Evolutionary conservation across 768 basidiomycete genomes (phyloP).

Genomic region (Xanthoconium purpureum): DNA sequence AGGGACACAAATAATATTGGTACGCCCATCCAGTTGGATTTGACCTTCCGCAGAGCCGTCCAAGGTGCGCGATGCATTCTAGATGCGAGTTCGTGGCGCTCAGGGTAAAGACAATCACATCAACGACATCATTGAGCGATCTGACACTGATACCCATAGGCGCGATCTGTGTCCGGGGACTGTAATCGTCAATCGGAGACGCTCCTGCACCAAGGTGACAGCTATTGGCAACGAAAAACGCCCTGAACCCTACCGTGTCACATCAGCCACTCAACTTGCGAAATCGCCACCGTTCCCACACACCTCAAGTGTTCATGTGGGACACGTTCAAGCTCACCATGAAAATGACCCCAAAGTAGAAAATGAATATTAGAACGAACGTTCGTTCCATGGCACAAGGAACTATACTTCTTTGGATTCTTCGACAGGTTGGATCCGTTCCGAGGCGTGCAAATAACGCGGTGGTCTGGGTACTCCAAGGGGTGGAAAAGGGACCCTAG

Average conservation of each 20-base stretch:
- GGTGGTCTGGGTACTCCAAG: conserved; percentile 70
- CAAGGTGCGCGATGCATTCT: conserved; percentile 47
- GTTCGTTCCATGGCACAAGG: conserved; percentile 67
- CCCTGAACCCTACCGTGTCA: background rate
- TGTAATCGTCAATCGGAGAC: conserved; percentile 47
- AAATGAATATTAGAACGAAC: conserved; percentile 55
- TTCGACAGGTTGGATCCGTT: conserved; percentile 73
- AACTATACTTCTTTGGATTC: conserved; percentile 69
- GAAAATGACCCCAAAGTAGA: conserved; percentile 72
- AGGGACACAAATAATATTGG: conserved; percentile 7
- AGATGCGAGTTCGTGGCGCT: conserved; percentile 59
- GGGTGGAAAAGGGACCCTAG: conserved; percentile 61
- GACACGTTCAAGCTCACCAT: conserved; percentile 72
- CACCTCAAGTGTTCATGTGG: conserved; percentile 44
- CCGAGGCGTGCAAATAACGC: conserved; percentile 73
- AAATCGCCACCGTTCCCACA: conserved; percentile 34
- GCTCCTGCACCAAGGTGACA: conserved; percentile 50
- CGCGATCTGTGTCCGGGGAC: background rate
- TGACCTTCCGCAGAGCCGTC: conserved; percentile 50
- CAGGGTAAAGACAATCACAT: conserved; percentile 63
- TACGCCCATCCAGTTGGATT: conserved; percentile 26
- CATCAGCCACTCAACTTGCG: background rate
- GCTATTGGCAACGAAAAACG: conserved; percentile 39
- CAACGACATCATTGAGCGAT: conserved; percentile 49
- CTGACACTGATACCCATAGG: conserved; percentile 42